Evolutionary conservation across 352 stramenopile species (phyloP), one percentile per base, ranked within the genome.

Genomic region (Globisporangium spiculum): DNA sequence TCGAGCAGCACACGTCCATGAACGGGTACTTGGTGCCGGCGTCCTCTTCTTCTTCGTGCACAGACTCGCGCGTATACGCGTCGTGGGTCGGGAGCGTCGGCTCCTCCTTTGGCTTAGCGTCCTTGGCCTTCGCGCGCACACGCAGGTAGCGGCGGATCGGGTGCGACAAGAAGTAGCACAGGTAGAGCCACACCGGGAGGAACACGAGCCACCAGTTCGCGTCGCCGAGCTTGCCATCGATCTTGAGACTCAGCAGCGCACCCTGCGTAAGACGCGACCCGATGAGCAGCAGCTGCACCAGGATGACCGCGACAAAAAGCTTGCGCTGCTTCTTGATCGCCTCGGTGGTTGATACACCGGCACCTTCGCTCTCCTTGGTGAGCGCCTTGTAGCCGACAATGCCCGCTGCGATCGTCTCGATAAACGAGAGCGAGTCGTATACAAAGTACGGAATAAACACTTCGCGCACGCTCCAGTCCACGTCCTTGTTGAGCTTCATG

Each of bases 131-230:
- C 1, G 79, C 65, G 54, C 80, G 81, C 6, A 71, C 68, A 36
- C 73, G 76, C 60, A 89, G 68, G 64, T 91, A 93, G 46, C 80
- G 82, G 44, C 74, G 69, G 32, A 91, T 63, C 4, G 85, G 79
- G 46, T 80, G 74, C 50, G 73, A 84, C 26, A 88, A 60, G 60
- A 86, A 91, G 68, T 88, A 91, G 14, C 60, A 66, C 8, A 93
- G 64, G 62, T 90, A 93, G 46, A 93, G 69, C 88, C 88, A 96
- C 46, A 96, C 70, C 0, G 88, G 88, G 9, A 89, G 69, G 69
- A 96, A 94, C 16, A 93, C 79, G 65, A 89, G 62, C 88, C 88
- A 96, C 88, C 88, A 96, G 60, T 75, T 93, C 6, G 76, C 70
- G 38, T 80, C 73, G 48, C 72, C 71, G 36, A 94, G 53, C 30